Evolutionary conservation across 2,329 filamentous ascomycete species (phyloP), one percentile per base, ranked within the genome.

Genomic region (Alternaria arbusti): DNA sequence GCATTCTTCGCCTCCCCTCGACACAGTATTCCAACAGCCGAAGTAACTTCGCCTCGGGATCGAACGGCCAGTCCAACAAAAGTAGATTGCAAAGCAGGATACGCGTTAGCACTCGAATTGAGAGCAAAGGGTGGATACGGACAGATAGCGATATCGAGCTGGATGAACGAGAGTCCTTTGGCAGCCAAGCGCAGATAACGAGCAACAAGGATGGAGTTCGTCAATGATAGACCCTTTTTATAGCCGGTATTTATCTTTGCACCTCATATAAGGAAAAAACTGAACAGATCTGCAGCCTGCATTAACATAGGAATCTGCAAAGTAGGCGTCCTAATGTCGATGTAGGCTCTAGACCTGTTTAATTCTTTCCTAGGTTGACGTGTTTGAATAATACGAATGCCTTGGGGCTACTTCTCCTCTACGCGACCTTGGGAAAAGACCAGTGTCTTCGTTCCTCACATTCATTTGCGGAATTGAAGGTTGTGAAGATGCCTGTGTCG

Each of bases 101-200:
- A 22, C 47, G 47, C 10, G 47, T 30, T 8, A 50, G 47, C 25
- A 50, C 25, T 12, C 47, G 26, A 7, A 51, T 51, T 22, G 26
- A 51, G 47, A 32, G 47, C 17, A 22, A 51, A 28, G 47, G 47
- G 13, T 51, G 26, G 47, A 20, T 51, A 13, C 17, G 26, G 26
- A 51, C 47, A 32, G 26, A 51, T 23, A 43, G 51, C 51, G 51
- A 54, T 20, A 54, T 54, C 51, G 32, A 54, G 51, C 30, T 54
- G 20, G 51, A 51, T 36, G 28, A 22, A 23, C 28, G 17, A 11
- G 49, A 51, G 28, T 51, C 28, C 9, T 51, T 32, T 20, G 49
- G 28, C 28, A 51, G 49, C 49, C 17, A 36, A 20, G 32, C 49
- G 22, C 28, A 23, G 7, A 36, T 36, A 51, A 51, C 12, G 28